These are phyloP conservation scores for Eragrostis curvula DNA, from an alignment of 176 grass and related monocot genomes.

Conservation along the genomic window DNA sequence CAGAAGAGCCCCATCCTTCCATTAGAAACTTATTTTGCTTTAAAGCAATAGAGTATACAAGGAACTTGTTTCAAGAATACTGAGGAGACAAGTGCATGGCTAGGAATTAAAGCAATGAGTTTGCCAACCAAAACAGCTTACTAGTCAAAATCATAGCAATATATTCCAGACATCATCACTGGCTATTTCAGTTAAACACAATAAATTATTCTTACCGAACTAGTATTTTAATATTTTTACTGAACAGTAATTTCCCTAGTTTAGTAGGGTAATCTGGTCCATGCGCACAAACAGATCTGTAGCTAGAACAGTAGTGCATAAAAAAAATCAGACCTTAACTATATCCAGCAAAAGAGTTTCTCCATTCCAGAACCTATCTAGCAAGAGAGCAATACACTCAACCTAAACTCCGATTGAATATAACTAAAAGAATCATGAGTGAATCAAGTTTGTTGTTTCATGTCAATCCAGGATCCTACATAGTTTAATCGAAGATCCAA, in stretches of 20 bases:
- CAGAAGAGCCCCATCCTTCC: background rate
- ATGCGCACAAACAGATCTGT: constrained; percentile 12
- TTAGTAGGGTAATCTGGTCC: constrained; percentile 7
- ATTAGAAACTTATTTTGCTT: background rate
- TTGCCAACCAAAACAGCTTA: background rate
- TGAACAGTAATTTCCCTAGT: background rate
- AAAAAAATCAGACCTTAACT: constrained; percentile 1
- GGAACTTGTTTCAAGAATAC: constrained; percentile 1
- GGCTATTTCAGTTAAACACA: background rate
- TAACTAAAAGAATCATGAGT: background rate
- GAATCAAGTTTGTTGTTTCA: background rate
- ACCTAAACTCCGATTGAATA: constrained; percentile 8
- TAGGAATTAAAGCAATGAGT: background rate
- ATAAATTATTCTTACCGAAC: background rate
- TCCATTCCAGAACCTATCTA: background rate
- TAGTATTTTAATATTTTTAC: constrained; percentile 2
- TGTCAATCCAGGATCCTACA: background rate
- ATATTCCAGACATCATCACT: constrained; percentile 1
- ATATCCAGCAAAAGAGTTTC: background rate
- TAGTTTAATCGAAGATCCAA: constrained; percentile 13
- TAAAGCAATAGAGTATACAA: background rate
- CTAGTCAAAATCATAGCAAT: constrained; percentile 33
- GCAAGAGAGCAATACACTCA: background rate
- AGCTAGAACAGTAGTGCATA: constrained; percentile 7
- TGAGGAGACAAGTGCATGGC: background rate